phyloP scores from a whole-genome alignment of 495 filamentous ascomycete species.

The Aspergillus affinis region DNA sequence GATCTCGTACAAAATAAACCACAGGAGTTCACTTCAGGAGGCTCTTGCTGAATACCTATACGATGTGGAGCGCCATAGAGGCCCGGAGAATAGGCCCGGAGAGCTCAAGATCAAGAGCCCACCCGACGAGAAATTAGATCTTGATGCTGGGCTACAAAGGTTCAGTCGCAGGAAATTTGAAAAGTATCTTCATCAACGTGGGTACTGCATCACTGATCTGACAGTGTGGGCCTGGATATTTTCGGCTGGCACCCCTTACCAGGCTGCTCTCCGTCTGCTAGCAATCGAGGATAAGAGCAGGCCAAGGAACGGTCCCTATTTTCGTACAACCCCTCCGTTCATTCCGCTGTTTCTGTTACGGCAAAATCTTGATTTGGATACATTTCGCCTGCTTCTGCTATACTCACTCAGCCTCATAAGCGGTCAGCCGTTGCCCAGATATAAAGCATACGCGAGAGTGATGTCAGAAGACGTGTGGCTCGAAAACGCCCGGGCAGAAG shows the following conservation, averaged over 20 bases:
- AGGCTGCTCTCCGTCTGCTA: slow-evolving; percentile 45
- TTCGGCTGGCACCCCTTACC: slow-evolving; percentile 36
- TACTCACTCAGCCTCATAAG: slow-evolving; percentile 42
- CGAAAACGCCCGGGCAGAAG: slow-evolving; percentile 12
- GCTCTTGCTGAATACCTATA: slow-evolving; percentile 42
- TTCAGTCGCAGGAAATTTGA: slow-evolving; percentile 30
- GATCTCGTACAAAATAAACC: slow-evolving; percentile 14
- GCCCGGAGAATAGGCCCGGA: background rate
- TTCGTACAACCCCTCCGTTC: slow-evolving; percentile 43
- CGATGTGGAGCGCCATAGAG: slow-evolving; percentile 29
- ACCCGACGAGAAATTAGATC: slow-evolving; percentile 5
- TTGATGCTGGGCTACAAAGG: slow-evolving; percentile 17
- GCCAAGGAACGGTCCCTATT: slow-evolving; percentile 8
- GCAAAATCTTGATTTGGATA: slow-evolving; percentile 39
- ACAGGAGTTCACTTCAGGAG: slow-evolving; percentile 30
- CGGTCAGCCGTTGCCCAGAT: slow-evolving; percentile 25
- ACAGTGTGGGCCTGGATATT: slow-evolving; percentile 60
- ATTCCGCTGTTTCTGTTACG: slow-evolving; percentile 52
- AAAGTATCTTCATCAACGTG: slow-evolving; percentile 35
- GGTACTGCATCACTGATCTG: slow-evolving; percentile 51
- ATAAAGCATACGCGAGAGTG: background rate
- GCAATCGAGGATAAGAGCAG: slow-evolving; percentile 27
- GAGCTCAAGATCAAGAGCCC: background rate
- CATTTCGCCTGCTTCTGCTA: slow-evolving; percentile 45
- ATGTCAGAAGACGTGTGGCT: slow-evolving; percentile 13